phyloP scores from a whole-genome alignment of 2,329 filamentous ascomycete genomes.

The Niveomyces coronatus region DNA sequence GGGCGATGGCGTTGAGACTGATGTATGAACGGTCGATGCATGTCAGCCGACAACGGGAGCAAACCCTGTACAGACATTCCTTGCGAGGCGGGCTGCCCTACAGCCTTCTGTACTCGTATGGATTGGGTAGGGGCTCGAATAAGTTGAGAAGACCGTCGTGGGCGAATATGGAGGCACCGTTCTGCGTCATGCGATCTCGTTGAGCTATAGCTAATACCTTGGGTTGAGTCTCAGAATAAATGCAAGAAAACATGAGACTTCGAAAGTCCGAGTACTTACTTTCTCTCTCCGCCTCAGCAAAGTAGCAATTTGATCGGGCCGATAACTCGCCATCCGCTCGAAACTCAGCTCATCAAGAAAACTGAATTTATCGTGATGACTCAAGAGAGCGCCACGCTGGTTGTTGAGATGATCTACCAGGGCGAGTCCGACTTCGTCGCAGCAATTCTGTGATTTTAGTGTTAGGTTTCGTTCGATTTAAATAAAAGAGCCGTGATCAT shows the following conservation, averaged over 20 bases:
- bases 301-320: constrained; percentile 33
- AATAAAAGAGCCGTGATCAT: neutral
- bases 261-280: too few species aligned
- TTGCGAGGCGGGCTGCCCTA: constrained; percentile 27
- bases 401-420: constrained; percentile 24
- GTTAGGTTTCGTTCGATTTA: constrained; percentile 2
- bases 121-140: constrained; percentile 9
- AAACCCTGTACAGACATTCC: constrained; percentile 43
- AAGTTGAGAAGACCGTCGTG: constrained; percentile 13
- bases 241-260: neutral
- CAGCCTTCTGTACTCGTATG: constrained; percentile 19
- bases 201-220: constrained; percentile 25
- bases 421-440: constrained; percentile 22
- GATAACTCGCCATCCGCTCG: constrained; percentile 34
- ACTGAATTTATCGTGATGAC: constrained; percentile 31
- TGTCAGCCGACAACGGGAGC: constrained; percentile 36
- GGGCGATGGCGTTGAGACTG: constrained; percentile 38
- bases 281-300: constrained; percentile 41
- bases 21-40: constrained; percentile 35
- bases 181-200: constrained; percentile 17
- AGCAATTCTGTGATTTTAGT: constrained; percentile 16
- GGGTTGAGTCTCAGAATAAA: constrained; percentile 9
- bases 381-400: constrained; percentile 30
- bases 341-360: constrained; percentile 34
- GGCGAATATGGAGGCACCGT: constrained; percentile 15